Percentiles rank a stretch among this genome's conserved stretches.
Conservation (phyloP, 768 basidiomycete species). For the Auriscalpium orientale region DNA sequence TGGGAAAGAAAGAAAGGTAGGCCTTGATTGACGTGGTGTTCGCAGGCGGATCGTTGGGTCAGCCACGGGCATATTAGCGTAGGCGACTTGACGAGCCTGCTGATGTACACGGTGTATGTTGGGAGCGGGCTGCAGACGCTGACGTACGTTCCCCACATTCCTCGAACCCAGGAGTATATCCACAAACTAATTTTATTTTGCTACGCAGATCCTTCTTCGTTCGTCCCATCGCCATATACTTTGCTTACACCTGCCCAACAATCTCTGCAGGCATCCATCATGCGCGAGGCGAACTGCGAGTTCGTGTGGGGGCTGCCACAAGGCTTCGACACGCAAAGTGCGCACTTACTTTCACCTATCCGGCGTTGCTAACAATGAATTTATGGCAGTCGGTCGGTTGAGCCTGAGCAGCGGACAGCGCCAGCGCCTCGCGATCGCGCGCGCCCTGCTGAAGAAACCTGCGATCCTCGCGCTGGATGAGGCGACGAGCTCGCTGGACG, state of each 20-base stretch:
- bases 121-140: conserved; percentile 74
- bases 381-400: conserved; percentile 50
- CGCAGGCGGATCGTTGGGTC: conserved; percentile 81
- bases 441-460: conserved; percentile 85
- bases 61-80: conserved; percentile 83
- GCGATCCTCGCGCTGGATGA: conserved; percentile 85
- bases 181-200: conserved; percentile 32
- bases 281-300: conserved; percentile 89
- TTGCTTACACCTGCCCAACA: neutral
- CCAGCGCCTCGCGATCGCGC: conserved; percentile 75
- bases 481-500: conserved; percentile 84
- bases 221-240: conserved; percentile 1
- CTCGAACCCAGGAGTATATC: neutral
- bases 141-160: conserved; percentile 40
- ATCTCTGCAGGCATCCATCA: conserved; percentile 67
- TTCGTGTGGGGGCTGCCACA: conserved; percentile 93
- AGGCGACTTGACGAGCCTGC: conserved; percentile 81
- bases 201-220: conserved; percentile 19
- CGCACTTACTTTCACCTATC: conserved; percentile 21
- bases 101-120: conserved; percentile 89
- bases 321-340: conserved; percentile 90
- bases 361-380: neutral
- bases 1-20: no score
- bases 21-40: neutral
- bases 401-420: conserved; percentile 76